Percentiles rank a stretch among this genome's conserved stretches.
Evolutionary conservation across 2,329 filamentous ascomycete genomes (phyloP).

Genomic region (Stachybotrys chlorohalonatus): DNA sequence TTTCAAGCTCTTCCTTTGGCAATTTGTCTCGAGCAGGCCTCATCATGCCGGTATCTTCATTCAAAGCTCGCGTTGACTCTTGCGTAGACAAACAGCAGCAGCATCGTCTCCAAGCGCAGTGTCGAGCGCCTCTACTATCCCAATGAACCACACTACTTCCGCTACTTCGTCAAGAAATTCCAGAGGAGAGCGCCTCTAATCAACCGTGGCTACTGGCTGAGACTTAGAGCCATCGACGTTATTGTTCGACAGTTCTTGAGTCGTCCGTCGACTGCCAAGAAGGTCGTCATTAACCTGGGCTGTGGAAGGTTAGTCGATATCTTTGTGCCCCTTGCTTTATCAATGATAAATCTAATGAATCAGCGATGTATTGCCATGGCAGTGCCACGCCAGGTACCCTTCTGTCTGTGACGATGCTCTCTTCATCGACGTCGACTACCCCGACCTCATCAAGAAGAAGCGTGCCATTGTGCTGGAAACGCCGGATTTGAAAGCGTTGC

Average conservation of each 20-base stretch:
- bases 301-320: conserved; percentile 72
- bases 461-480: conserved; percentile 56
- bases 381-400: conserved; percentile 62
- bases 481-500: conserved; percentile 39
- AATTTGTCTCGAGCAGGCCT: neutral
- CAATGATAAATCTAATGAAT: neutral
- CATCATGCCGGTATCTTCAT: too few species aligned
- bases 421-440: conserved; percentile 84
- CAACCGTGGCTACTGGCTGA: conserved; percentile 81
- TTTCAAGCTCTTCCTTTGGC: neutral
- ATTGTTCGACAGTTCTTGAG: conserved; percentile 66
- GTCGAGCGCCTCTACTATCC: conserved; percentile 84
- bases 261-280: conserved; percentile 36
- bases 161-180: conserved; percentile 78
- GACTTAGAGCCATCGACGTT: conserved; percentile 73
- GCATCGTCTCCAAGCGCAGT: conserved; percentile 84
- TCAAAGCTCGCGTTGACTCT: neutral
- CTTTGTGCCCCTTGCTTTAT: neutral
- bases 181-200: conserved; percentile 79
- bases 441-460: conserved; percentile 69
- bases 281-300: conserved; percentile 74
- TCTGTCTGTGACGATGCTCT: conserved; percentile 46
- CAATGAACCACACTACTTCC: conserved; percentile 71
- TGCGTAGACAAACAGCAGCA: conserved; percentile 73
- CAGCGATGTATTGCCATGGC: conserved; percentile 82